These are phyloP conservation scores for Heracleum sosnowskyi DNA, from an alignment of 129 eudicot genomes.

Conservation along the genomic window DNA sequence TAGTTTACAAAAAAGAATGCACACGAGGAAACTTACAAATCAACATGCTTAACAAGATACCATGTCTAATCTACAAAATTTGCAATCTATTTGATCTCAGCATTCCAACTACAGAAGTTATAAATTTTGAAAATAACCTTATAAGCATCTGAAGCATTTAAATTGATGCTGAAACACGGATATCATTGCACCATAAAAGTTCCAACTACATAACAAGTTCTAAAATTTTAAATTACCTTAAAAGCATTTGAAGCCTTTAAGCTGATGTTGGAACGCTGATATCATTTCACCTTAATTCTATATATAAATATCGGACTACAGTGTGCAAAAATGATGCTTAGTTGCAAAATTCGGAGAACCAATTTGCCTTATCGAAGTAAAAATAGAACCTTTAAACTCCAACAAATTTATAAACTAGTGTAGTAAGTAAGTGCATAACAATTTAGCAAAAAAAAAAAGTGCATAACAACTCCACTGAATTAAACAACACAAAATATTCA, in stretches of 20 bases:
- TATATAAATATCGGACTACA: not conserved
- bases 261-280: too few species aligned
- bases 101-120: not conserved
- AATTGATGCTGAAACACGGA: too few species aligned
- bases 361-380: not conserved
- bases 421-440: not conserved
- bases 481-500: not conserved
- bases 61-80: not conserved
- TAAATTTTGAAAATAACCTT: too few species aligned
- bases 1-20: not conserved
- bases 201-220: not conserved
- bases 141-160: too few species aligned
- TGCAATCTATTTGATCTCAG: not conserved
- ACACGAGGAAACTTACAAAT: not conserved
- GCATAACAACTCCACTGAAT: not conserved
- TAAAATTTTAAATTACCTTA: not conserved
- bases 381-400: not conserved
- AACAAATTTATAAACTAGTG: not conserved
- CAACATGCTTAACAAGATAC: not conserved
- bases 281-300: too few species aligned
- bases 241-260: not conserved
- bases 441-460: too few species aligned
- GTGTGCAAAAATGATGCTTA: not conserved
- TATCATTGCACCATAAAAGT: too few species aligned
- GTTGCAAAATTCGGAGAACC: not conserved